Evolutionary conservation across 495 filamentous ascomycete species (phyloP).

Genomic region (Xylaria flabelliformis): DNA sequence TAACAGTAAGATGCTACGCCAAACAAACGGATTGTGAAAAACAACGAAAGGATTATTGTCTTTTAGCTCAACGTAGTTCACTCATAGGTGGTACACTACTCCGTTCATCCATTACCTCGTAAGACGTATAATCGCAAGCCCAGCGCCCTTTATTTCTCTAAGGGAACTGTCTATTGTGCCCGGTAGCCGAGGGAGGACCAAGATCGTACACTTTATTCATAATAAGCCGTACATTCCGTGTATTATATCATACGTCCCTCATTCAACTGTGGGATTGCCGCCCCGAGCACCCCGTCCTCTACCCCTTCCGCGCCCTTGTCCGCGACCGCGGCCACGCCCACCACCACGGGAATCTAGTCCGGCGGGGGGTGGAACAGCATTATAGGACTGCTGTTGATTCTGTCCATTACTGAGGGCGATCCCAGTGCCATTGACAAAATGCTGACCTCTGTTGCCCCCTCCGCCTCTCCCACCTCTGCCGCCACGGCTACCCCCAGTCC

Average conservation of each 20-base stretch:
- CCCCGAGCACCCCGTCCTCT: slow-evolving; percentile 47
- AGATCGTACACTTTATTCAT: background rate
- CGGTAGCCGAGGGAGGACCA: background rate
- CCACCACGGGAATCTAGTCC: slow-evolving; percentile 64
- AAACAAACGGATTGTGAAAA: background rate
- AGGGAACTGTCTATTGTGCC: slow-evolving; percentile 33
- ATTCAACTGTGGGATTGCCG: slow-evolving; percentile 3
- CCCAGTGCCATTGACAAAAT: slow-evolving; percentile 31
- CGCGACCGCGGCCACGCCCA: slow-evolving; percentile 61
- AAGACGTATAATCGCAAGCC: background rate
- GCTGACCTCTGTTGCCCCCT: slow-evolving; percentile 39
- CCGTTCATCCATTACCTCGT: background rate
- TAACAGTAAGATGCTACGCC: background rate
- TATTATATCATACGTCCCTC: slow-evolving; percentile 16
- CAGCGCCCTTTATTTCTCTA: slow-evolving; percentile 53
- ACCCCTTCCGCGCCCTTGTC: slow-evolving; percentile 42
- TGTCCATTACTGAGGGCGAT: background rate
- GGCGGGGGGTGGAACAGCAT: slow-evolving; percentile 80
- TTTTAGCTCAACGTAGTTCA: background rate
- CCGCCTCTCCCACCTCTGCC: slow-evolving; percentile 37
- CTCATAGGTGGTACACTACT: background rate
- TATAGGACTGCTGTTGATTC: slow-evolving; percentile 66
- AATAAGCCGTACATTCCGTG: background rate
- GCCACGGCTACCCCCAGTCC: slow-evolving; percentile 47
- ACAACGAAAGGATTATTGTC: background rate